Conservation (phyloP, 2,329 filamentous ascomycete genomes). For the Fusarium denticulatum region DNA sequence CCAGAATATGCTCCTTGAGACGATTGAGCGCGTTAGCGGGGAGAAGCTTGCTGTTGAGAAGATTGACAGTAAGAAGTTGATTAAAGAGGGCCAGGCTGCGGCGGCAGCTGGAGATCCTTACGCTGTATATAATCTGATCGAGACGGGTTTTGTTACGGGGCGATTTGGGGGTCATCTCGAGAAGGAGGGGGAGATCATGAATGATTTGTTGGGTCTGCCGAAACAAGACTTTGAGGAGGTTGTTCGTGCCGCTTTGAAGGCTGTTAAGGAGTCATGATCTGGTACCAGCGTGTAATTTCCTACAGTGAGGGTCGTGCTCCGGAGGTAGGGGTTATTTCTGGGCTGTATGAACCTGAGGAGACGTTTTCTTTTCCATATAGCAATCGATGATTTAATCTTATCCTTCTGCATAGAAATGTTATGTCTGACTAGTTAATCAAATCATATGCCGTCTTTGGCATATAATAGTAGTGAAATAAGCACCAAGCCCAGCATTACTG, state of each 20-base stretch:
- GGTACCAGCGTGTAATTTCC: too few relatives aligned
- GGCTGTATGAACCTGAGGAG: too few relatives aligned
- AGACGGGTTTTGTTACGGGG: slow-evolving; percentile 4
- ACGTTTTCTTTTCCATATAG: too few relatives aligned
- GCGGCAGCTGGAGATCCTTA: not conserved
- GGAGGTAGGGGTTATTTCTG: too few relatives aligned
- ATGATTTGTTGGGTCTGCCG: not conserved
- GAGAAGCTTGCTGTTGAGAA: not conserved
- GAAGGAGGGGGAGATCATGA: slow-evolving; percentile 5
- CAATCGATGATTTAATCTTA: too few relatives aligned
- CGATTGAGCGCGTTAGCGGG: not conserved
- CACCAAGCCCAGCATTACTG: too few relatives aligned
- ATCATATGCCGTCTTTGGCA: too few relatives aligned
- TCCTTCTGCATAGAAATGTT: too few relatives aligned
- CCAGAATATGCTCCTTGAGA: not conserved
- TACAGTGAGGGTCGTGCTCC: too few relatives aligned
- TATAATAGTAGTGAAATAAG: too few relatives aligned
- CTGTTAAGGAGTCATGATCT: not conserved
- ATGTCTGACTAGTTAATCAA: too few relatives aligned
- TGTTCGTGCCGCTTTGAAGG: not conserved
- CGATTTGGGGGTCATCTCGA: not conserved
- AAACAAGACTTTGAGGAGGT: not conserved
- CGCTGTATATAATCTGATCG: not conserved
- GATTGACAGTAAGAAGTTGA: not conserved
- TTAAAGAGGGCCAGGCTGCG: not conserved